Base-by-base conservation (phyloP, 495 filamentous ascomycete genomes). In the Pseudoneurospora amorphoporcata region DNA sequence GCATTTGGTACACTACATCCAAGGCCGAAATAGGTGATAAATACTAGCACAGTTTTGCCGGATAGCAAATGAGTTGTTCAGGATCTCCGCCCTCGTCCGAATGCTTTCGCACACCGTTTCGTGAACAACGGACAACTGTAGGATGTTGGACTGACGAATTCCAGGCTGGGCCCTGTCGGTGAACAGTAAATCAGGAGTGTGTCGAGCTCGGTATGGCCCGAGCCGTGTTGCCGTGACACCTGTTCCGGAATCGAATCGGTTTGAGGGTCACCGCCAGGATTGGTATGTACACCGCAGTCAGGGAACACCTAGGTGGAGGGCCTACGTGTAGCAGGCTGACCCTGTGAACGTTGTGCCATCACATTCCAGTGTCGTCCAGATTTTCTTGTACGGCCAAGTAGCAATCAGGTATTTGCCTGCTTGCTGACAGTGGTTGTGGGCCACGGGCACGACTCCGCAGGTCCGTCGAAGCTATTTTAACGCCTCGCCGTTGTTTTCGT, bases 201-300 rank as follows among this genome's bases (percentile, higher is more conserved):
- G 23, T 65, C 53, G 53, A 65, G 53, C 53, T 65, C 53, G 53
- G 53, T 65, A 65, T 65, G 53, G 53, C 53, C 53, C 53, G 53
- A 65, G 53, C 53, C 53, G 53, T 65, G 53, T 65, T 35, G 53
- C 19, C 47, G 23, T 32, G 47, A 58, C 53, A 35, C 53, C 29
- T 65, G 53, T 65, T 65, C 53, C 53, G 53, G 53, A 65, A 65
- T 65, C 53, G 53, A 65, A 65, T 65, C 53, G 53, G 53, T 14
- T 65, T 35, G 29, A 35, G 14, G 29, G 53, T 16, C 29, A 35
- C 53, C 53, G 53, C 53, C 53, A 72, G 61, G 42, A 39, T 74
- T 74, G 70, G 73, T 73, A 68, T 69, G 69, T 70, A 38, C 69
- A 73, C 72, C 69, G 70, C 53, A 39, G 72, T 72, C 72, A 69